Conservation (phyloP, 2,329 filamentous ascomycete genomes). For the Fusarium sp. region DNA sequence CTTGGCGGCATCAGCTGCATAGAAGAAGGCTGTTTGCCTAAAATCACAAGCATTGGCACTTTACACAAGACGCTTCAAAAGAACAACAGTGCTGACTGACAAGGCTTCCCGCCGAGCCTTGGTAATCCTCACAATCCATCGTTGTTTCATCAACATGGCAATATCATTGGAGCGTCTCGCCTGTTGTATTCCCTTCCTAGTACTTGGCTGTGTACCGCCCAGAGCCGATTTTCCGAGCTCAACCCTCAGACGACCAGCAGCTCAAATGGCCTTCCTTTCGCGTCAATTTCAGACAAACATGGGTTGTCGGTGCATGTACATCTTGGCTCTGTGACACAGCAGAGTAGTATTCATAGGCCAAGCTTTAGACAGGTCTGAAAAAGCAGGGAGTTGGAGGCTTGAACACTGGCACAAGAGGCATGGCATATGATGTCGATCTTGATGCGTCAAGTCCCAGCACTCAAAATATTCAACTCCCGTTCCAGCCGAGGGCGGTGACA, state of each 20-base stretch:
- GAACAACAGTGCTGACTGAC: not conserved
- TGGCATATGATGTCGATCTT: slow-evolving; percentile 29
- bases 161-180: slow-evolving; percentile 14
- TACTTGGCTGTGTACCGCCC: slow-evolving; percentile 14
- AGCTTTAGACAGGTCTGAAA: slow-evolving; percentile 32
- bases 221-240: slow-evolving; percentile 37
- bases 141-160: not conserved
- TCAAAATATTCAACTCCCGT: slow-evolving; percentile 12
- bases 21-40: not conserved
- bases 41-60: not conserved
- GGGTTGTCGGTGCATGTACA: slow-evolving; percentile 11
- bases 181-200: slow-evolving; percentile 16
- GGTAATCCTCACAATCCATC: not conserved
- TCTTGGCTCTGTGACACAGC: slow-evolving; percentile 27
- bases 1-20: not conserved
- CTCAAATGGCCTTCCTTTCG: slow-evolving; percentile 15
- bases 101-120: slow-evolving; percentile 8
- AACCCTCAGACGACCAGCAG: slow-evolving; percentile 10
- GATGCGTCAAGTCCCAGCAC: slow-evolving; percentile 19
- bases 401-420: slow-evolving; percentile 2
- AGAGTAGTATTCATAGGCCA: slow-evolving; percentile 23
- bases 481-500: slow-evolving; percentile 28
- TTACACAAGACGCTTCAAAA: slow-evolving; percentile 1
- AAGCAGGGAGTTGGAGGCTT: slow-evolving; percentile 28
- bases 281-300: slow-evolving; percentile 18